Conservation (phyloP, 1,284 basidiomycete species). For the Ceratobasidium sp. region DNA sequence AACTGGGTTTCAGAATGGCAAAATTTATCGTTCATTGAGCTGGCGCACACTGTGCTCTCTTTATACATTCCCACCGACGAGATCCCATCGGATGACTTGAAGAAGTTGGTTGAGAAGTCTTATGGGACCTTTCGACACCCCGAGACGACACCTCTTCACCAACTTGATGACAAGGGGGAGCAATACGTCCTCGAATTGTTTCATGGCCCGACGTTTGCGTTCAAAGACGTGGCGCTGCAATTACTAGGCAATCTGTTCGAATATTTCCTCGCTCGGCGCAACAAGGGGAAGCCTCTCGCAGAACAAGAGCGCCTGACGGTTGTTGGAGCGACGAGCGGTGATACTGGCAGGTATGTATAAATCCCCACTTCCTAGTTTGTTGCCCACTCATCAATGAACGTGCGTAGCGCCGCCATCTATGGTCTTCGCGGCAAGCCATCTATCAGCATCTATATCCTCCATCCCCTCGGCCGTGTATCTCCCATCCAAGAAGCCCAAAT, state of each 20-base stretch:
- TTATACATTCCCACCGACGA: slow-evolving; percentile 90
- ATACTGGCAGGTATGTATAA: slow-evolving; percentile 86
- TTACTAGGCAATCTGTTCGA: slow-evolving; percentile 97
- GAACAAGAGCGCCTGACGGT: slow-evolving; percentile 86
- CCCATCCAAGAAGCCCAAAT: slow-evolving; percentile 99
- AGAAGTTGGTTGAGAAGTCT: slow-evolving; percentile 82
- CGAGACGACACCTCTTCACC: slow-evolving; percentile 85
- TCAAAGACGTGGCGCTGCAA: slow-evolving; percentile 99
- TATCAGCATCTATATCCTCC: slow-evolving; percentile 97
- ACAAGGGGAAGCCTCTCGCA: slow-evolving; percentile 63
- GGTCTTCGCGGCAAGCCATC: slow-evolving; percentile 94
- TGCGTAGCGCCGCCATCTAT: slow-evolving; percentile 92
- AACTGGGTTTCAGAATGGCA: slow-evolving; percentile 88
- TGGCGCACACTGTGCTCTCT: slow-evolving; percentile 88
- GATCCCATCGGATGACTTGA: slow-evolving; percentile 83
- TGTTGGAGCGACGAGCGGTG: slow-evolving; percentile 96
- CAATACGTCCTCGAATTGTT: slow-evolving; percentile 91
- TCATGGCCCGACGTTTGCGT: slow-evolving; percentile 99
- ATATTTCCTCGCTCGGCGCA: slow-evolving; percentile 89
- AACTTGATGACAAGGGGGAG: slow-evolving; percentile 70
- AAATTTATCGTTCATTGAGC: slow-evolving; percentile 83
- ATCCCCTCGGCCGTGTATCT: slow-evolving; percentile 97
- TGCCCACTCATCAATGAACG: not conserved
- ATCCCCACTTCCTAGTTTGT: not conserved
- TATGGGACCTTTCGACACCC: slow-evolving; percentile 90